Conservation (phyloP, 768 basidiomycete genomes). For the Panaeolus cyanescens region DNA sequence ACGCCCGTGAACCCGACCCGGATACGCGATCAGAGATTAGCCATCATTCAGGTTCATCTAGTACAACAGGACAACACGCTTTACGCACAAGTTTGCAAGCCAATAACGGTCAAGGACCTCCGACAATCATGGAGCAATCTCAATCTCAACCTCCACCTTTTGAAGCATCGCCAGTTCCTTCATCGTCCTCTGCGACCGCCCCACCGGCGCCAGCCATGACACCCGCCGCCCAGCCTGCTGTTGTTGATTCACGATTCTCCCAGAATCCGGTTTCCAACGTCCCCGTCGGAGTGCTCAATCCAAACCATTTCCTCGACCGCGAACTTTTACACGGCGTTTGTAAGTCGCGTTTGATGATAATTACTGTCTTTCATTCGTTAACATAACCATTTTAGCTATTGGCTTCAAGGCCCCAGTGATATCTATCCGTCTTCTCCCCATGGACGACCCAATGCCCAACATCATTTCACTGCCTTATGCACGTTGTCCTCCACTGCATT, state of each 20-base stretch:
- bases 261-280: neutral
- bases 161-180: neutral
- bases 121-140: neutral
- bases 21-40: constrained; percentile 19
- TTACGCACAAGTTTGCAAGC: neutral
- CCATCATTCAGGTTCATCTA: constrained; percentile 12
- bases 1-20: constrained; percentile 16
- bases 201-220: neutral
- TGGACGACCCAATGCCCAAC: constrained; percentile 63
- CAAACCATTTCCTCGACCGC: constrained; percentile 56
- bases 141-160: neutral
- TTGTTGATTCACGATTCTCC: neutral
- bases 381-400: constrained; percentile 48
- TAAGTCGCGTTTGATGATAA: constrained; percentile 42
- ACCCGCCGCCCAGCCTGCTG: neutral
- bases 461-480: constrained; percentile 76
- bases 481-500: constrained; percentile 64
- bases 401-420: constrained; percentile 66
- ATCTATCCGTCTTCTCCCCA: constrained; percentile 42
- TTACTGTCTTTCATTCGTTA: constrained; percentile 1
- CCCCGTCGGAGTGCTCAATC: constrained; percentile 27
- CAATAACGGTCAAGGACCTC: neutral
- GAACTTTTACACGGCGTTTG: constrained; percentile 63
- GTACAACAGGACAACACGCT: neutral
- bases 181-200: neutral